Base-by-base conservation (phyloP, 768 basidiomycete genomes). In the Russula ochroleuca region DNA sequence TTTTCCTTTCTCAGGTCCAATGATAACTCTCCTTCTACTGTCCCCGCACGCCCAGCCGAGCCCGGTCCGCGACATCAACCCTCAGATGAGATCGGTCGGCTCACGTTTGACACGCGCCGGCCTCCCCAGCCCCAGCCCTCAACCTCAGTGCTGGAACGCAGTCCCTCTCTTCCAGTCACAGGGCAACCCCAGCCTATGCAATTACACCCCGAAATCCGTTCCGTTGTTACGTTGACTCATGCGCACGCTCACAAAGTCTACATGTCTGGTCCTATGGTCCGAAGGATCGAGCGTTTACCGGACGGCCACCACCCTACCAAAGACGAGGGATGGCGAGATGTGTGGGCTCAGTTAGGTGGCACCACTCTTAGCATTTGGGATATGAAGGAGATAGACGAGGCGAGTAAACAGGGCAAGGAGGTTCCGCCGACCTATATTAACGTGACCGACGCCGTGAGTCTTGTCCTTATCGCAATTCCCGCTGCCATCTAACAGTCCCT, bases 361-460 rank as follows among this genome's bases (percentile, higher is more conserved):
- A 93, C 91, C 6, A 94, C 90, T 23, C 80, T 95, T 69, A 92
- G 90, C 69, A 80, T 94, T 48, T 95, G 93, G 93, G 91, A 93
- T 72, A 94, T 94, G 88, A 85, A 83, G 70, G 84, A 88, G 69
- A 86, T 95, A 61, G 86, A 93, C 67, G 89, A 88, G 71, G 93
- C 93, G 2, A 92, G 85, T 68, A 85, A 83, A 69, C 79, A 85
- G 69, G 90, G 90, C 17, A 84, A 75, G 66, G 88, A 94, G 76
- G 91, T 92, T 1, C 92, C 93, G 15, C 93, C 93, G 7, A 79
- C 84, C 1, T 95, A 94, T 74, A 80, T 93, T 70, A 95, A 95
- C 73, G 83, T 88, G 51, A 92, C 90, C 5, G 94, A 95, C 75
- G 89, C 90, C 50, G 90, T 92, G 72, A 75, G 91, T 83, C 62